Base-by-base conservation (phyloP, 75 land plant species). In the Selaginella moellendorffii region DNA sequence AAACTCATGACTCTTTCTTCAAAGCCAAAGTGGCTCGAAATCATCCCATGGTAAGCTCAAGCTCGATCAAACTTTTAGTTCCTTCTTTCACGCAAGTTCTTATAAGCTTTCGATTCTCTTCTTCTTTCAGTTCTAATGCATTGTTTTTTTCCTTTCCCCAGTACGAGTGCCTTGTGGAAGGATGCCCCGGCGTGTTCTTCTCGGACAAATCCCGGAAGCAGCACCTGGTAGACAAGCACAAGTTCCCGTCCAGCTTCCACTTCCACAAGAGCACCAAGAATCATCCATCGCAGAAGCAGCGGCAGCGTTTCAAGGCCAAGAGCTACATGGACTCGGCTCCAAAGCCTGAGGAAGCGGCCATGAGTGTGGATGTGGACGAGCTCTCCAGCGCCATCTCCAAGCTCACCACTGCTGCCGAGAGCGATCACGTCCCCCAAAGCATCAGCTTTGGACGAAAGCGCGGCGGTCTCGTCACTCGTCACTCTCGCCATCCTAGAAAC, bases 161-260 rank as follows among this genome's bases (percentile, higher is more conserved):
- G 98, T 89, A 89, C 70, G 87, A 82, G 67, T 95, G 99, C 62
- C 68, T 95, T 52, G 99, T 95, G 5, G 99, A 95, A 66, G 83
- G 83, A 31, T 95, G 99, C 77, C 69, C 78, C 8, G 66, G 72
- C 63, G 81, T 81, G 68, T 76, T 95, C 60, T 79, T 80, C 46
- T 80, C 22, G 68, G 85, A 83, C 70, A 71, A 74, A 70, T 64
- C 74, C 31, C 66, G 99, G 21, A 85, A 83, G 30, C 96, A 86
- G 61, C 99, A 95, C 69, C 74, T 95, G 23, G 80, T 95, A 20
- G 96, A 95, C 71, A 95, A 89, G 71, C 99, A 95, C 61, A 76
- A 77, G 52, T 95, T 95, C 64, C 90, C 99, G 10, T 24, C 72
- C 20, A 71, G 90, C 31, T 95, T 83, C 46, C 82, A 77, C 30